phyloP scores from a whole-genome alignment of 1,284 basidiomycete genomes.

The Athelia psychrophila region DNA sequence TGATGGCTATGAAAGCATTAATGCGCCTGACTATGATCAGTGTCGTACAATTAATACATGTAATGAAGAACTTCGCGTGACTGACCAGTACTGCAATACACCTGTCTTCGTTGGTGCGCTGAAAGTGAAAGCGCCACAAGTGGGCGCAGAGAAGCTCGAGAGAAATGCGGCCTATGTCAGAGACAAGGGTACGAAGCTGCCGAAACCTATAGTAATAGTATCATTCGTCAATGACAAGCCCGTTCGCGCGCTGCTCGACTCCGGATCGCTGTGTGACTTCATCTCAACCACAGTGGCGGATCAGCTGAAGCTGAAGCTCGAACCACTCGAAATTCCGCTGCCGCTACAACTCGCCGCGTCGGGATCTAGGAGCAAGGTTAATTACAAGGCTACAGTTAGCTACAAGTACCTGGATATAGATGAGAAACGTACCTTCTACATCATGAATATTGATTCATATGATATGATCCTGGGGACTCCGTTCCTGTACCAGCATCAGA shows the following conservation, averaged over 20 bases:
- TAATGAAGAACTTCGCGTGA: no score
- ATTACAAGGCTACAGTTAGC: neutral
- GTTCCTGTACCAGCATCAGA: no score
- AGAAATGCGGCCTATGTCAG: neutral
- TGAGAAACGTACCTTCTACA: no score
- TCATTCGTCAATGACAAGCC: conserved; percentile 7
- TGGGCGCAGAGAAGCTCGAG: neutral
- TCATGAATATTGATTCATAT: no score
- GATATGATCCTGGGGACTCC: no score
- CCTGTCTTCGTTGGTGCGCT: neutral
- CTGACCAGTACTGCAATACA: no score
- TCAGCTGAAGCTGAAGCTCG: neutral
- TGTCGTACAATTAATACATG: no score
- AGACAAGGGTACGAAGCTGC: neutral
- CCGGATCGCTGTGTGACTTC: conserved; percentile 10
- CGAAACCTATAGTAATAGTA: conserved; percentile 6
- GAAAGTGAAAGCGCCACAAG: neutral
- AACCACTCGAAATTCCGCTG: neutral
- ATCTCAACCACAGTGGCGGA: conserved; percentile 5
- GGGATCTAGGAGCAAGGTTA: neutral
- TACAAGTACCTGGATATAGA: no score
- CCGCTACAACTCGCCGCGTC: neutral
- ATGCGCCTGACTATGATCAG: no score
- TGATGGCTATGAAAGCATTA: no score
- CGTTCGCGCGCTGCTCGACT: conserved; percentile 7